phyloP scores from a whole-genome alignment of 2,329 filamentous ascomycete genomes.

The Claviceps arundinis region DNA sequence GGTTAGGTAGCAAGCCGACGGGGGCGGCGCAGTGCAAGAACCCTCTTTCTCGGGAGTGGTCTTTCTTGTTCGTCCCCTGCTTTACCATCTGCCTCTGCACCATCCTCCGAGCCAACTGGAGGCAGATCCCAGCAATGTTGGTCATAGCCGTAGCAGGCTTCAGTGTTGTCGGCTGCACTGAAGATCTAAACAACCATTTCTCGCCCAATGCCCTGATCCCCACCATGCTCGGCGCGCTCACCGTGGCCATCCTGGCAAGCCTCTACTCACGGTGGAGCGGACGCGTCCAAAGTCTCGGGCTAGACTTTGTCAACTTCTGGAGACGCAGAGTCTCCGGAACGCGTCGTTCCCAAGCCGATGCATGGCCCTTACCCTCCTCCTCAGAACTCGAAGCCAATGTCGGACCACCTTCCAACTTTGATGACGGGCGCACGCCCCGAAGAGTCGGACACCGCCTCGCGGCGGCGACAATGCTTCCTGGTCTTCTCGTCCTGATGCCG shows the following conservation, averaged over 20 bases:
- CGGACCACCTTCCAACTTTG: slow-evolving; percentile 6
- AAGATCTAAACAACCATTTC: too few relatives aligned
- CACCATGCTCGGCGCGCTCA: too few relatives aligned
- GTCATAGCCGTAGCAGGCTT: too few relatives aligned
- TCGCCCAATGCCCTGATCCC: too few relatives aligned
- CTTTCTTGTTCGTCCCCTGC: too few relatives aligned
- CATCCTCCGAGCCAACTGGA: neutral
- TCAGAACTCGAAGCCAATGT: slow-evolving; percentile 21
- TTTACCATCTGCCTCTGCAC: too few relatives aligned
- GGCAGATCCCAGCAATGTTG: neutral
- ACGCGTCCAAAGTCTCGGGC: slow-evolving; percentile 39
- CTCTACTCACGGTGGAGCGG: slow-evolving; percentile 8
- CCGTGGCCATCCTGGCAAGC: too few relatives aligned
- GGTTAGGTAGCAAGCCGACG: too few relatives aligned
- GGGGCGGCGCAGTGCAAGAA: too few relatives aligned
- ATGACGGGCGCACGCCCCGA: slow-evolving; percentile 10
- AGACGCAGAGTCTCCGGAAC: slow-evolving; percentile 18
- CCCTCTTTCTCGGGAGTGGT: too few relatives aligned
- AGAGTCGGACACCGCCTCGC: slow-evolving; percentile 55
- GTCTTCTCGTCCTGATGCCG: too few relatives aligned
- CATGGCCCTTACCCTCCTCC: slow-evolving; percentile 18
- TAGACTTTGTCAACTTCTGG: slow-evolving; percentile 37
- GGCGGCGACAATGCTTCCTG: slow-evolving; percentile 63
- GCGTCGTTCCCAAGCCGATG: slow-evolving; percentile 15
- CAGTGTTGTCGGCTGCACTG: too few relatives aligned